These are phyloP conservation scores for Fusarium algeriense DNA, from an alignment of 2,329 filamentous ascomycete genomes.

Conservation along the genomic window DNA sequence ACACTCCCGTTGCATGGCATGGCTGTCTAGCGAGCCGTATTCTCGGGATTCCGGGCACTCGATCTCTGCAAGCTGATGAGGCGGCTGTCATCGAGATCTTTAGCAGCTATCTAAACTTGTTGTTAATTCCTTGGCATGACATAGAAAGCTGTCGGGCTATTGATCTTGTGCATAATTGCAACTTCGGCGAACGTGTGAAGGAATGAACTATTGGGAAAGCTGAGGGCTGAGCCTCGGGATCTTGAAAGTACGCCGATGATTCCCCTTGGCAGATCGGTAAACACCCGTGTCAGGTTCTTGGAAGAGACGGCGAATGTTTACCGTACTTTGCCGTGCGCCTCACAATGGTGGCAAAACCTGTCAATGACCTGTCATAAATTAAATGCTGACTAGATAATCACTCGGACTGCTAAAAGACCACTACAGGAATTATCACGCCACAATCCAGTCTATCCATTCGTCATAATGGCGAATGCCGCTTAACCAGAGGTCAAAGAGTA, in stretches of 20 bases:
- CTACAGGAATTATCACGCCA: not conserved
- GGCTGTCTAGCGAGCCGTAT: slow-evolving; percentile 13
- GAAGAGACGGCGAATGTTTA: not conserved
- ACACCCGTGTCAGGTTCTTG: not conserved
- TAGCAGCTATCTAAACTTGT: not conserved
- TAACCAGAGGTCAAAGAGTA: not conserved
- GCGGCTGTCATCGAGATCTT: not conserved
- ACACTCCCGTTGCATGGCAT: slow-evolving; percentile 32
- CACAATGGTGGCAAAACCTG: not conserved
- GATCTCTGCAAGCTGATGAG: not conserved
- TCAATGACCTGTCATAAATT: slow-evolving; percentile 11
- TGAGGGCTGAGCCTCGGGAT: not conserved
- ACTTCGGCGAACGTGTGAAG: not conserved
- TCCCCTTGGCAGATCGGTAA: not conserved
- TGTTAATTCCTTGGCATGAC: not conserved
- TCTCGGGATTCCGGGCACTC: slow-evolving; percentile 2
- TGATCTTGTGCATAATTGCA: not conserved
- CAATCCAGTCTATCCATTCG: not conserved
- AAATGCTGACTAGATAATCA: not conserved
- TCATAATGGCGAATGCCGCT: not conserved
- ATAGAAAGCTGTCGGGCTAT: not conserved
- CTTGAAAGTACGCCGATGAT: not conserved
- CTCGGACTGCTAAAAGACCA: not conserved
- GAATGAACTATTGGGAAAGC: not conserved
- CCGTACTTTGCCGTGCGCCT: too few relatives aligned